These are phyloP conservation scores for Kalmanozyma brasiliensis DNA, from an alignment of 1,284 basidiomycete species.

Conservation along the genomic window DNA sequence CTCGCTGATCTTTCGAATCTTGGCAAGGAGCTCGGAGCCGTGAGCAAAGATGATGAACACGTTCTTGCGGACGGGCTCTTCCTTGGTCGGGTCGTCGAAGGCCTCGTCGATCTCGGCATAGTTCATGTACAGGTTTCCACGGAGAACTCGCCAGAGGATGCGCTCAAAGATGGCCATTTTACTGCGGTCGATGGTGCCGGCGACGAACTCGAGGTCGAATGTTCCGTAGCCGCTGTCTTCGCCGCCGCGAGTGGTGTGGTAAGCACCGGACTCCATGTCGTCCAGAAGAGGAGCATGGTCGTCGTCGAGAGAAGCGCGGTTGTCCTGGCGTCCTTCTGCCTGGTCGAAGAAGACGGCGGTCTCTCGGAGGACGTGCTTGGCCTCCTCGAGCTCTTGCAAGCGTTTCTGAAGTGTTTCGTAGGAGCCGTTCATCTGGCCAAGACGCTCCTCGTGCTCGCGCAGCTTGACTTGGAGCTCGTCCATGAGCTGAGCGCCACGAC, in stretches of 20 bases:
- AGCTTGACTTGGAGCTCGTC: conserved; percentile 92
- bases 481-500: conserved; percentile 80
- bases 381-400: conserved; percentile 88
- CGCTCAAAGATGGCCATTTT: conserved; percentile 95
- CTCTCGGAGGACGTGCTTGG: conserved; percentile 87
- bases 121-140: conserved; percentile 99
- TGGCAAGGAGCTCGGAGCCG: conserved; percentile 88
- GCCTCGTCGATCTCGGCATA: conserved; percentile 91
- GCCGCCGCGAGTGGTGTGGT: conserved; percentile 70
- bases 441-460: conserved; percentile 84
- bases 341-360: conserved; percentile 96
- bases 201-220: conserved; percentile 89
- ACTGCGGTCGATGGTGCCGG: conserved; percentile 93
- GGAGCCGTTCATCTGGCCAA: conserved; percentile 91
- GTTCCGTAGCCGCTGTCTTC: conserved; percentile 66
- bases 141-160: conserved; percentile 95
- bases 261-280: conserved; percentile 77
- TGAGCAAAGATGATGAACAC: conserved; percentile 99
- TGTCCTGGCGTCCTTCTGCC: conserved; percentile 82
- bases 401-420: conserved; percentile 90
- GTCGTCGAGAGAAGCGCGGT: conserved; percentile 83
- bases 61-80: conserved; percentile 76
- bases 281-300: conserved; percentile 87
- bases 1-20: conserved; percentile 98
- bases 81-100: conserved; percentile 84